Conservation (phyloP, 768 basidiomycete species). For the Termitomyces bulborhizus region DNA sequence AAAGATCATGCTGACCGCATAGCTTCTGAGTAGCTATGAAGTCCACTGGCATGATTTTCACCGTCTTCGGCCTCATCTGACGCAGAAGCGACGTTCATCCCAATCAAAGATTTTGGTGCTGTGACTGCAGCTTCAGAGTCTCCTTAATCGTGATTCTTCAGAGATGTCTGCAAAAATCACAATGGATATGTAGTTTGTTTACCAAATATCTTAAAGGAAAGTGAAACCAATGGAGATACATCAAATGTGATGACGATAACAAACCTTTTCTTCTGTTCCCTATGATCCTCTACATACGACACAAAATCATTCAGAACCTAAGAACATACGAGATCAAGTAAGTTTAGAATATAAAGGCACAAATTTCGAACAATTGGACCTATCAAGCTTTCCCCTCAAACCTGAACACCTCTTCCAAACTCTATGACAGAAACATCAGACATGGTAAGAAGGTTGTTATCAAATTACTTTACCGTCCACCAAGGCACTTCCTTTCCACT, state of each 20-base stretch:
- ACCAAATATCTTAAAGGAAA: background rate
- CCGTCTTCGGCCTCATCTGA: too few relatives aligned
- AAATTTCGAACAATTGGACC: background rate
- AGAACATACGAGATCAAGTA: too few relatives aligned
- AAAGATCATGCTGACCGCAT: too few relatives aligned
- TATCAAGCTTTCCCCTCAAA: slow-evolving; percentile 42
- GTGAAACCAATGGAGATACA: background rate
- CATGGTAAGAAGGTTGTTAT: background rate
- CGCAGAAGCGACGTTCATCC: background rate
- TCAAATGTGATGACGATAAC: background rate
- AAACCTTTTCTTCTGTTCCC: background rate
- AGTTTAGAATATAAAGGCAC: too few relatives aligned
- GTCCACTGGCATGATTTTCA: too few relatives aligned
- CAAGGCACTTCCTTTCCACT: slow-evolving; percentile 66
- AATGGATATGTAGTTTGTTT: too few relatives aligned
- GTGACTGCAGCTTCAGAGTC: background rate
- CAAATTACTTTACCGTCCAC: slow-evolving; percentile 46
- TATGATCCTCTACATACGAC: too few relatives aligned
- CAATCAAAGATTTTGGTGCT: background rate
- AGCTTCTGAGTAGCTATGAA: too few relatives aligned
- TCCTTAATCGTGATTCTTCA: background rate
- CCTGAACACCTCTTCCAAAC: slow-evolving; percentile 63
- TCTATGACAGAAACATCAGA: slow-evolving; percentile 20
- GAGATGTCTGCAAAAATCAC: background rate
- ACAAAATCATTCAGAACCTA: background rate